Evolutionary conservation across 768 basidiomycete species (phyloP).

Genomic region (Boletus subparvulus): DNA sequence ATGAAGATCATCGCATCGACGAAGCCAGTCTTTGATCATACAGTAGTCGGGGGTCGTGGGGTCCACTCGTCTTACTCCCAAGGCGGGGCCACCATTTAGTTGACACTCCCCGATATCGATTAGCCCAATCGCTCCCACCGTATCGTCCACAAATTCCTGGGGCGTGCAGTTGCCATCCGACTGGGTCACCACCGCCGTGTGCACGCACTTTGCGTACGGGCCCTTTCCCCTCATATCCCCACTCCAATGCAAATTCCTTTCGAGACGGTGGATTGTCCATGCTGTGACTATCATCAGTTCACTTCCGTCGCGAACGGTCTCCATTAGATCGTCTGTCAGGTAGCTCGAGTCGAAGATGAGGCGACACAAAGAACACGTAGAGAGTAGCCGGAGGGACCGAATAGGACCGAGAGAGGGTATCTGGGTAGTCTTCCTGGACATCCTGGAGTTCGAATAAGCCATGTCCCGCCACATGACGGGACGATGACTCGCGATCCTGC

Average conservation of each 20-base stretch:
- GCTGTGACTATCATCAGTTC: background rate
- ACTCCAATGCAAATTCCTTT: background rate
- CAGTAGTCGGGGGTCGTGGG: background rate
- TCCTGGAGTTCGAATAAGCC: no score
- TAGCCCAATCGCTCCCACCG: constrained; percentile 8
- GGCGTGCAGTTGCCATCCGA: background rate
- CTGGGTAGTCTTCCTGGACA: background rate
- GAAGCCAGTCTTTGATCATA: constrained; percentile 9
- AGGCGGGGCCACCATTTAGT: background rate
- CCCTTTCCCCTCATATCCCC: background rate
- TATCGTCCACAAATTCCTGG: background rate
- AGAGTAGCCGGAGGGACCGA: constrained; percentile 1
- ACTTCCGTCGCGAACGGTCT: background rate
- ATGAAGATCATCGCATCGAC: constrained; percentile 8
- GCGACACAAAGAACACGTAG: constrained; percentile 11
- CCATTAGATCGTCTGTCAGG: constrained; percentile 2
- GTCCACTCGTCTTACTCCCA: constrained; percentile 11
- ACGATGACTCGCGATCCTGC: background rate
- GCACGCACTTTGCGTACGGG: constrained; percentile 8
- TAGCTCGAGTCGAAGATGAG: constrained; percentile 11
- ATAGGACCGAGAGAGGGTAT: constrained; percentile 5
- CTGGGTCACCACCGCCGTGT: background rate
- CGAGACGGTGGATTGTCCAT: constrained; percentile 1
- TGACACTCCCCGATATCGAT: background rate
- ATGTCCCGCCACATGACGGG: background rate